Evolutionary conservation across 495 filamentous ascomycete genomes (phyloP).

Genomic region (Aspergillus ostianus): DNA sequence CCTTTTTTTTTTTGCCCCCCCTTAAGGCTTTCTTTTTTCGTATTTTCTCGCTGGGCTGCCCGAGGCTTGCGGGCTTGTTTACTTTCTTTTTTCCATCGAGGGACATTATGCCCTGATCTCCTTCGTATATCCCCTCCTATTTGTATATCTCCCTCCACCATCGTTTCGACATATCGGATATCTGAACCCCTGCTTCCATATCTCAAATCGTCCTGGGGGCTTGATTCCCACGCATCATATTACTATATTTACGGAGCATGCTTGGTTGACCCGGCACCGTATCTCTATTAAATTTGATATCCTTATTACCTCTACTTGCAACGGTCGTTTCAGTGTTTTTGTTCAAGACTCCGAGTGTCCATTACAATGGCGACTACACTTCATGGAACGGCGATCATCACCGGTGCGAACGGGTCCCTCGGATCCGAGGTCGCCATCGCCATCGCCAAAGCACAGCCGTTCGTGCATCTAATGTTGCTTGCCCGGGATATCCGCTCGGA

Average conservation of each 20-base stretch:
- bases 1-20: background rate
- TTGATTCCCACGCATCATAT: background rate
- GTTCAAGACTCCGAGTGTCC: background rate
- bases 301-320: background rate
- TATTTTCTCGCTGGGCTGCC: background rate
- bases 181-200: background rate
- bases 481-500: conserved; percentile 35
- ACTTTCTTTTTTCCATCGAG: background rate
- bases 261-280: conserved; percentile 4
- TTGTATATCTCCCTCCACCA: background rate
- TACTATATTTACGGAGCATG: conserved; percentile 1
- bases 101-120: background rate
- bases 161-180: background rate
- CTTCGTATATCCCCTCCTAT: background rate
- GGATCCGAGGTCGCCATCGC: conserved; percentile 41
- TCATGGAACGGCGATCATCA: conserved; percentile 42
- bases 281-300: background rate
- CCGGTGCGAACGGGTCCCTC: conserved; percentile 38
- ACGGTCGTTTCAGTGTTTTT: background rate
- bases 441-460: conserved; percentile 41
- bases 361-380: conserved; percentile 37
- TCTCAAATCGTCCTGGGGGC: background rate
- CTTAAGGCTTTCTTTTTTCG: background rate
- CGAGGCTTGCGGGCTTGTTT: background rate
- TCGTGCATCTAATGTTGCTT: conserved; percentile 37